Evolutionary conservation across 148 eudicot genomes (phyloP), one percentile per base, ranked within the genome.

Genomic region (Persicaria maculosa): DNA sequence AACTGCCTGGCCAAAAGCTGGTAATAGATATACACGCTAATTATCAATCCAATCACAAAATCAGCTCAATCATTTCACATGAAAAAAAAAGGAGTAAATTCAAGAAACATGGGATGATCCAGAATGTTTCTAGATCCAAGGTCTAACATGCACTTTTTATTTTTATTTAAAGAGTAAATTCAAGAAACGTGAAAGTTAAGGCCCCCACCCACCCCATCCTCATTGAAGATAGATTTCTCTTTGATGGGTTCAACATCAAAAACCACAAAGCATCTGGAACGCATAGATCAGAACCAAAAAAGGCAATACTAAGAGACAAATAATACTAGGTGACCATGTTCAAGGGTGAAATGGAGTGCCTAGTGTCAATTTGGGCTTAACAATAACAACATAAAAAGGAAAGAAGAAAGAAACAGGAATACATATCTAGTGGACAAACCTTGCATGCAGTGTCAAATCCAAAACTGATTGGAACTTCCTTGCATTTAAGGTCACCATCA

Each of bases 371-470:
- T 48, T 48, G 9, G 11, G 11, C 52, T 9, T 48, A 48, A 31
- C 52, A 48, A 48, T 48, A 48, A 31, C 52, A 48, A 48, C 52
- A 48, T 48, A 48, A 2, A 48, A 48, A 48, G 12, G 25, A 19
- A 5, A 57, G 9, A 20, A 57, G 10, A 54, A 17, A 7, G 1
- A 31, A 31, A 31, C 40, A 31, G 40, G 40, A 31, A 8, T 20
- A 59, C 11, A 9, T 8, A 7, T 22, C 40, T 22, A 2, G 19
- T 25, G 17, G 81, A 55, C 75, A 84, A 78, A 95, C 99, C 99
- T 92, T 96, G 91, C 99, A 96, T 71, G 99, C 99, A 76, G 99
- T 96, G 83, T 96, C 99, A 89, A 96, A 95, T 47, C 99, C 99
- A 83, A 96, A 96, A 82, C 99, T 96, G 55, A 82, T 72, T 9